Base-by-base conservation (phyloP, 2,329 filamentous ascomycete species). In the Colletotrichum costaricense region DNA sequence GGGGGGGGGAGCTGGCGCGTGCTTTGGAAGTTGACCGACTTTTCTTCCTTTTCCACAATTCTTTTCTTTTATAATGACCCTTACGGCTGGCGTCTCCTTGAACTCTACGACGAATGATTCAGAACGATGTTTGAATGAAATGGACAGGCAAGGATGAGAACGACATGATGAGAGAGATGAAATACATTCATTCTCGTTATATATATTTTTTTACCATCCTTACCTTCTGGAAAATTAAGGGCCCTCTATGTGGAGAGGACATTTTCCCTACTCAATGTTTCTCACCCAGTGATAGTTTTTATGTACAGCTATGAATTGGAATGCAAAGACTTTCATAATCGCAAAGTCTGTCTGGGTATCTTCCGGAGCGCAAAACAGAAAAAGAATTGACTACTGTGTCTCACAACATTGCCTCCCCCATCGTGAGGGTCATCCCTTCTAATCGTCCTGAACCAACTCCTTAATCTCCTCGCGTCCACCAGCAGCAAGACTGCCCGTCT, bases 361-460 rank as follows among this genome's bases (percentile, higher is more conserved):
- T 74, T 74, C 56, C 57, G 42, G 73, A 65, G 63, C 62, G 38
- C 14, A 42, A 42, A 16, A 16, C 5, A 42, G 5, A 16, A 42
- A 16, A 58, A 68, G 52, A 22, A 60, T 52, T 56, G 63, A 16
- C 19, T 64, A 38, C 38, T 42, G 33, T 22, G 33, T 24, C 57
- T 62, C 28, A 14, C 46, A 63, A 26, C 46, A 49, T 59, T 55
- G 59, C 42, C 28, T 42, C 38, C 38, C 19, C 38, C 38, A 42
- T 42, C 38, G 38, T 35, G 38, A 6, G 14, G 35, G 5, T 14
- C 14, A 16, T 42, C 74, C 7, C 8, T 6, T 12, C 76, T 78
- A 90, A 78, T 92, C 89, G 76, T 92, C 90, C 80, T 92, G 90
- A 4, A 92, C 89, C 77, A 92, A 79, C 80, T 92, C 90, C 80